Evolutionary conservation across 2,329 filamentous ascomycete genomes (phyloP), one percentile per base, ranked within the genome.

Genomic region (Xylaria sp.): DNA sequence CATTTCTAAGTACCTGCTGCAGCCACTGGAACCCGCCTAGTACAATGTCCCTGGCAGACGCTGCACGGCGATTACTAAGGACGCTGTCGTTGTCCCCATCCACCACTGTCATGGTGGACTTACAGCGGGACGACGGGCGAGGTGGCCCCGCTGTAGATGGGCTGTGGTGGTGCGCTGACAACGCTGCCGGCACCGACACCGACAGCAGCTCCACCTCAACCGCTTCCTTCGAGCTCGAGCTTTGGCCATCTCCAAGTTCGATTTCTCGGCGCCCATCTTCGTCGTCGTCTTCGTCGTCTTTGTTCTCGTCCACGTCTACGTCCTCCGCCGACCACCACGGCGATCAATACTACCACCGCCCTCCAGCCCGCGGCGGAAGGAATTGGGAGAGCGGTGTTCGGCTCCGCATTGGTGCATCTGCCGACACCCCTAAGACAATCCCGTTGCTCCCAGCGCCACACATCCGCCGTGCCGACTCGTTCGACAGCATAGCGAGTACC

Each of bases 11-110:
- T 27, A 67, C 47, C n/a, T 34, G 14, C 30, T 21, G 12, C 4
- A n/a, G 39, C 27, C 11, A 42, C n/a, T 21, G 48, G 27, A 50
- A 39, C 3, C 14, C 1, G 36, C 6, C 11, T 32, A 62, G 61
- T 57, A 50, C 62, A 63, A 74, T 73, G 71, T 69, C 70, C 64
- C 67, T 73, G 14, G 27, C 54, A n/a, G 55, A 61, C 42, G 50
- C 65, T 71, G 72, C 73, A 71, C 61, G 75, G 36, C 71, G 79
- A 78, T 81, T 80, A 81, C 75, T 81, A 78, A 81, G 77, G 70
- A 61, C 74, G 47, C 67, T 75, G 67, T 61, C 36, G 47, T 42
- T 61, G 34, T 58, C 21, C 24, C 17, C 4, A 19, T 14, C 30
- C 65, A 47, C 39, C 60, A 61, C 64, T 59, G 47, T 11, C 19